These are phyloP conservation scores for Rhynchospora pubera DNA, from an alignment of 176 grass and related monocot species.

Conservation along the genomic window DNA sequence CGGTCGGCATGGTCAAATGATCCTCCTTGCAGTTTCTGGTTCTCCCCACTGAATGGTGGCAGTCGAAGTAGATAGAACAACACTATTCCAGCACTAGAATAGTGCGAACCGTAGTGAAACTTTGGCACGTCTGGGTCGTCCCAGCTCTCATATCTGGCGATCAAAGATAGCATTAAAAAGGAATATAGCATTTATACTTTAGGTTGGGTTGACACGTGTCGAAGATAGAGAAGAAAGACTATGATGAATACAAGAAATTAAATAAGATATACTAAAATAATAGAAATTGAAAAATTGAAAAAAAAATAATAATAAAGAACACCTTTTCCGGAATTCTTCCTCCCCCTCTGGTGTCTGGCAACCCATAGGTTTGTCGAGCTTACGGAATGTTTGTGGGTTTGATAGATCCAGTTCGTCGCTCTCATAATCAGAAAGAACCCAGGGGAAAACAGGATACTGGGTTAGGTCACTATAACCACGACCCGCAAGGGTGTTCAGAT, in stretches of 20 bases:
- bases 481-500: conserved; percentile 96
- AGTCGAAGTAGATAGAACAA: conserved; percentile 97
- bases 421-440: conserved; percentile 97
- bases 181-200: background rate
- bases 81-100: conserved; percentile 97
- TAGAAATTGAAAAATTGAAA: background rate
- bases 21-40: conserved; percentile 94
- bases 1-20: conserved; percentile 97
- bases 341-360: conserved; percentile 93
- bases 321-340: conserved; percentile 91
- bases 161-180: background rate
- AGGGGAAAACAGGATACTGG: conserved; percentile 98
- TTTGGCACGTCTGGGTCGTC: conserved; percentile 99
- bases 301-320: conserved; percentile 19
- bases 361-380: conserved; percentile 98
- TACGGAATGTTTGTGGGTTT: conserved; percentile 72
- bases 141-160: conserved; percentile 92
- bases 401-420: conserved; percentile 77
- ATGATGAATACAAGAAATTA: conserved; percentile 11
- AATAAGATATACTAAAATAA: conserved; percentile 14
- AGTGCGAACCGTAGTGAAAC: conserved; percentile 98
- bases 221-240: conserved; percentile 12
- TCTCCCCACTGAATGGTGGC: conserved; percentile 84
- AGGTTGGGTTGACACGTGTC: background rate
- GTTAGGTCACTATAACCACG: conserved; percentile 98